Percentiles rank a stretch among this genome's conserved stretches.
Evolutionary conservation across 345 rosid genomes (phyloP).

Genomic region (Alliaria petiolata): DNA sequence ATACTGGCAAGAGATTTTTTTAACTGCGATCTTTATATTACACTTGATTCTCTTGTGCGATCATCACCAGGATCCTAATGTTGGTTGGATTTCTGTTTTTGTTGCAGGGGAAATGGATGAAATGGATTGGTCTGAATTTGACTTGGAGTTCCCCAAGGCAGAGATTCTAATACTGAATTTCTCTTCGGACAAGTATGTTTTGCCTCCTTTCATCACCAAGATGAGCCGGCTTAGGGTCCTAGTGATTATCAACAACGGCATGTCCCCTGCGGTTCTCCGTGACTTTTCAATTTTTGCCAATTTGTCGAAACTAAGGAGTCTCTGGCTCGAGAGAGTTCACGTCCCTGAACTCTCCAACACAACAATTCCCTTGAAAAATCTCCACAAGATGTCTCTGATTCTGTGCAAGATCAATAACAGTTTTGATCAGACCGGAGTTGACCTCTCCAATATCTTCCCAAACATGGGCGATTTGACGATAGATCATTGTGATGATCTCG

Average conservation of each 20-base stretch:
- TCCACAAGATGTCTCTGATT: conserved; percentile 65
- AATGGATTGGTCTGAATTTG: conserved; percentile 67
- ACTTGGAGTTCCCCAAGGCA: conserved; percentile 78
- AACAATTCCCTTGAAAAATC: conserved; percentile 40
- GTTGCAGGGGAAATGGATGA: conserved; percentile 67
- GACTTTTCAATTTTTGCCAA: conserved; percentile 54
- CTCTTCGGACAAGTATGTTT: conserved; percentile 49
- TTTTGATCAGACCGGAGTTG: conserved; percentile 45
- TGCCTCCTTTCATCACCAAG: conserved; percentile 71
- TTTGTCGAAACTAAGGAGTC: conserved; percentile 57
- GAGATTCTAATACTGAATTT: conserved; percentile 81
- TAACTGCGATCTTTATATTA: neutral
- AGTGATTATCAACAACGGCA: conserved; percentile 58
- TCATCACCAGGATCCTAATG: conserved; percentile 7
- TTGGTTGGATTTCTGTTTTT: neutral
- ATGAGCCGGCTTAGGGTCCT: conserved; percentile 85
- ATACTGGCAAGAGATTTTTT: conserved; percentile 49
- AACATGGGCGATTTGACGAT: conserved; percentile 57
- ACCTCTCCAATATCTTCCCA: conserved; percentile 59
- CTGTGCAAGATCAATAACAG: conserved; percentile 68
- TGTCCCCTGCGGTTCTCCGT: conserved; percentile 43
- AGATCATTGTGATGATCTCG: conserved; percentile 78
- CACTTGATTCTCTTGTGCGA: neutral
- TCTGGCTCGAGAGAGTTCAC: conserved; percentile 82
- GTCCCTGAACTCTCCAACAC: conserved; percentile 44